These are phyloP conservation scores for Noccaea caerulescens DNA, from an alignment of 345 rosid species.

Conservation along the genomic window DNA sequence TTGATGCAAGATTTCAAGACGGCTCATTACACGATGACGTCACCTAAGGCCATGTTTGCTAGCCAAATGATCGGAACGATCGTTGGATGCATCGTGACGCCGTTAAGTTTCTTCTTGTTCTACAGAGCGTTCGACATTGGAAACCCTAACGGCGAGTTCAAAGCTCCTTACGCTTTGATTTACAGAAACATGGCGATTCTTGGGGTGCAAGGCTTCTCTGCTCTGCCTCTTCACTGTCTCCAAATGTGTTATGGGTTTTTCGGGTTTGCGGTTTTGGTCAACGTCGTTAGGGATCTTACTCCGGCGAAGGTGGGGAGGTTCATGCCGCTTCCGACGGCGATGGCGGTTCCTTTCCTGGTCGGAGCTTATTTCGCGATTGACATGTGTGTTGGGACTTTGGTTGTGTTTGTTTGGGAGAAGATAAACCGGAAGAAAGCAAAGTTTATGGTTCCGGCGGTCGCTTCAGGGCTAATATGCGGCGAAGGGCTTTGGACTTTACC, in stretches of 20 bases:
- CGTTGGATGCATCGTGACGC: conserved; percentile 72
- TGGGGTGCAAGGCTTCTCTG: conserved; percentile 52
- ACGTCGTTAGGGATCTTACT: conserved; percentile 62
- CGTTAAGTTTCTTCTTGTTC: conserved; percentile 85
- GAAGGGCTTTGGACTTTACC: conserved; percentile 95
- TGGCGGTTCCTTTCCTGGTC: conserved; percentile 82
- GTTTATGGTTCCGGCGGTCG: conserved; percentile 83
- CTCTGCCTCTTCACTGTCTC: conserved; percentile 46
- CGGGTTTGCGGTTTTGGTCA: conserved; percentile 69
- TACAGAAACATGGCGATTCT: conserved; percentile 66
- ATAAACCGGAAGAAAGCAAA: conserved; percentile 63
- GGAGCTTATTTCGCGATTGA: conserved; percentile 95
- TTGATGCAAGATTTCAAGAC: conserved; percentile 97
- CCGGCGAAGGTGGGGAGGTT: conserved; percentile 69
- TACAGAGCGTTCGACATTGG: conserved; percentile 92
- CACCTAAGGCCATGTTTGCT: conserved; percentile 86
- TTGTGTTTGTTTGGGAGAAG: conserved; percentile 68
- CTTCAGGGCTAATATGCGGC: conserved; percentile 89
- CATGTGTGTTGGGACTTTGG: conserved; percentile 79
- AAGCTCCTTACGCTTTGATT: conserved; percentile 88
- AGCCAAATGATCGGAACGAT: conserved; percentile 83
- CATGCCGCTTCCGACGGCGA: conserved; percentile 92
- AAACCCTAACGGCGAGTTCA: conserved; percentile 84
- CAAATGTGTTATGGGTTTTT: conserved; percentile 70
- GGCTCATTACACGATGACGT: conserved; percentile 76